phyloP scores from a whole-genome alignment of 805 yeast genomes.

The Cephaloascus fragrans region DNA sequence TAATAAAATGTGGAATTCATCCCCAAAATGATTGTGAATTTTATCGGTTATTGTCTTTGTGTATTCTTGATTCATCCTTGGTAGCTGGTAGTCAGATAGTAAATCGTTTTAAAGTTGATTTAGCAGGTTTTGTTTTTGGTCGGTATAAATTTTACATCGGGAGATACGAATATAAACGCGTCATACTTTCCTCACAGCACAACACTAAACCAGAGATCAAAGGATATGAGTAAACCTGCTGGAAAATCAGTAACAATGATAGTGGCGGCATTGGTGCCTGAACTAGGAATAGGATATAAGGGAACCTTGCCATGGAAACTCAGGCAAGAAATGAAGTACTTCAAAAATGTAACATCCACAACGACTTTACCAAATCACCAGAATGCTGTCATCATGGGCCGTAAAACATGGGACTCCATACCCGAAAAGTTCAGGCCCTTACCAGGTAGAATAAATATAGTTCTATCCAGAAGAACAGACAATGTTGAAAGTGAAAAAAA shows the following conservation, averaged over 20 bases:
- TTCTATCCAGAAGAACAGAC: conserved; percentile 45
- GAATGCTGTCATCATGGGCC: conserved; percentile 91
- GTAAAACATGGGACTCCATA: conserved; percentile 93
- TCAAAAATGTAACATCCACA: conserved; percentile 58
- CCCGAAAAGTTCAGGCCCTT: conserved; percentile 81
- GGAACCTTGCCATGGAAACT: conserved; percentile 87
- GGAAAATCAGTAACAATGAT: conserved; percentile 37
- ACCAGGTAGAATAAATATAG: conserved; percentile 62
- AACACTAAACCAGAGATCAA: background rate
- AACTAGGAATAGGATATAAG: conserved; percentile 73
- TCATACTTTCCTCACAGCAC: background rate
- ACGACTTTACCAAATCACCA: conserved; percentile 16
- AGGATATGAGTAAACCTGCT: background rate
- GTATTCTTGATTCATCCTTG: too few relatives aligned
- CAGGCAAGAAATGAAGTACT: conserved; percentile 76
- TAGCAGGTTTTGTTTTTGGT: background rate
- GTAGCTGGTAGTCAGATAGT: background rate
- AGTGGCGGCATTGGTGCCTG: conserved; percentile 81
- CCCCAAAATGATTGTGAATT: background rate
- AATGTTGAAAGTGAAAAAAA: conserved; percentile 13
- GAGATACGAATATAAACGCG: background rate
- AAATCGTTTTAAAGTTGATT: background rate
- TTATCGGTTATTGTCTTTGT: background rate
- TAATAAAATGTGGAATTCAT: background rate
- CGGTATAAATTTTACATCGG: background rate